Evolutionary conservation across 306 rosid genomes (phyloP), one percentile per base, ranked within the genome.

Genomic region (Inga oerstediana): DNA sequence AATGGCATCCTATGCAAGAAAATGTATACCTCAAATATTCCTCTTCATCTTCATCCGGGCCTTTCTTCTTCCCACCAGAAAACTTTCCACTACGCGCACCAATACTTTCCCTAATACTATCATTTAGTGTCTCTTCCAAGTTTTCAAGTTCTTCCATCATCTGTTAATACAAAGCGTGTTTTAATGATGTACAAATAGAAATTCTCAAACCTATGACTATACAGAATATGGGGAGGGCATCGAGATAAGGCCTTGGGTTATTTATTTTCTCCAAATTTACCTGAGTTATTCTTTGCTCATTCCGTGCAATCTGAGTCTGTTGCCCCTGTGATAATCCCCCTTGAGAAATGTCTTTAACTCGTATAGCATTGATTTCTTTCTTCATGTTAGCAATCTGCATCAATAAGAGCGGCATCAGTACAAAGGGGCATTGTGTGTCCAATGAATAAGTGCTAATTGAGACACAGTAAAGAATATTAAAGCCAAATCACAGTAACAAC

Each of bases 251-350:
- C 35, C 80, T 37, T 14, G 78, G 51, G 69, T 58, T 27, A 44
- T 70, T 75, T 72, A 56, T 67, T 82, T 82, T 80, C 67, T 74
- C 54, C 82, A 75, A 80, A 37, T 80, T 78, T 87, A 96, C 99
- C 97, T 96, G 93, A 66, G 86, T 20, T 17, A 91, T 96, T 87
- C 99, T 92, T 82, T 96, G 99, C 85, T 96, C 99, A 86, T 93
- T 96, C 84, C 99, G 88, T 41, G 99, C 99, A 82, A 96, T 96
- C 86, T 96, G 99, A 81, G 92, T 91, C 85, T 92, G 99, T 86
- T 96, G 99, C 72, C 99, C 99, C 83, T 96, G 99, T 46, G 98
- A 92, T 89, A 96, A 86, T 14, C 99, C 99, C 78, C 99, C 99
- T 88, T 96, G 99, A 86, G 98, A 79, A 75, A 93, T 92, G 88